Base-by-base conservation (phyloP, 257 asterid genomes). In the Solanum infundibuliforme region DNA sequence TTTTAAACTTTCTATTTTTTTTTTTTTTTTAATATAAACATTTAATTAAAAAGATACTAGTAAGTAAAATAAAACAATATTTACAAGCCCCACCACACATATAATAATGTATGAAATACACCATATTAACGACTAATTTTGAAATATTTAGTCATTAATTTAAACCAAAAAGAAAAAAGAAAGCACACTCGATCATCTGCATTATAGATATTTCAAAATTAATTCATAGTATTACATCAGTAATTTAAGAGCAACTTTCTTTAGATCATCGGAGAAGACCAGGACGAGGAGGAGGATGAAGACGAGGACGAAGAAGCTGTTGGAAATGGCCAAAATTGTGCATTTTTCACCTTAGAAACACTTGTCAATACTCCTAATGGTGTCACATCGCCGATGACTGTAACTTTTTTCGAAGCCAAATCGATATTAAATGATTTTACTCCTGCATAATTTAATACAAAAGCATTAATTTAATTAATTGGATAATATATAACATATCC, bases 321-420 rank as follows among this genome's bases (percentile, higher is more conserved):
- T 32, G 96, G 93, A 39, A 94, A 91, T 83, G 95, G 90, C 99
- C 99, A 96, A 29, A 96, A 93, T 79, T 95, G 95, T 12, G 99
- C 98, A 73, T 91, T 92, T 88, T 96, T 96, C 76, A 96, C 98
- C 89, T 93, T 95, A 0, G 99, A 96, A 88, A 96, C 91, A 91
- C 97, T 96, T 31, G 93, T 46, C 31, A 96, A 92, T 62, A 96
- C 99, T 9, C 93, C 94, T 25, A 90, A 52, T 31, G 98, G 94
- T 21, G 95, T 95, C 89, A 96, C 98, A 34, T 95, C 91, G 43
- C 99, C 99, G 4, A 90, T 81, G 43, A 96, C 91, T 0, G 94
- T 95, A 91, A 96, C 99, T 81, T 95, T 96, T 88, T 96, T 95
- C 23, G 94, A 93, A 38, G 88, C 94, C 86, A 96, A 92, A 90